Evolutionary conservation across 345 rosid genomes (phyloP), one percentile per base, ranked within the genome.

Genomic region (Cardamine chenopodiifolia): DNA sequence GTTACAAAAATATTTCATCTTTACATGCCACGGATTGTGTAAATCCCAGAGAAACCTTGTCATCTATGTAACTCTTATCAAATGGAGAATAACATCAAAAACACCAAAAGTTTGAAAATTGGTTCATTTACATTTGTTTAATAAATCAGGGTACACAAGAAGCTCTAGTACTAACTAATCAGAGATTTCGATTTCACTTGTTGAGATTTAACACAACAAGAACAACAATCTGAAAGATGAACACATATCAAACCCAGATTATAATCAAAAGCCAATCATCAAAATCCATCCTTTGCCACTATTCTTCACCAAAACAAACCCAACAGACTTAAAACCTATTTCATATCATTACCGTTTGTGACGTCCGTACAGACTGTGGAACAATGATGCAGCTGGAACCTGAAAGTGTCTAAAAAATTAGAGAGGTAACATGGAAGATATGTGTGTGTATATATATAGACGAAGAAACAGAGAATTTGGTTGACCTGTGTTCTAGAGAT

Each of bases 261-360:
- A 57, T 15, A 66, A 66, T 68, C 62, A 52, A 25, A 61, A 31
- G 8, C 28, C 7, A 40, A 12, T 48, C 14, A 55, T 57, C 18
- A 74, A 73, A 56, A 74, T 58, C 50, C 47, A 1, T 55, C 29
- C 66, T 45, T 66, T 60, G 14, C 19, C 17, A 58, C 34, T 54
- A 7, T 34, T 66, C 26, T 56, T 55, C 20, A 40, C 8, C 44
- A 57, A 57, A 70, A 19, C 10, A 50, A n/a, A 25, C 15, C 56
- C 8, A 79, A 68, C 15, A 3, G 39, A 70, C 12, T 45, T 17
- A 1, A 44, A 22, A 64, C 10, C 60, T 34, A 48, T 62, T 8
- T 18, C 29, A 56, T 71, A 10, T 7, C 69, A 66, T 40, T 82
- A 92, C 98, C 96, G 74, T 84, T 83, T 88, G 82, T 87, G 80